Conservation (phyloP, 2,329 filamentous ascomycete species). For the Paradendryphiella salina region DNA sequence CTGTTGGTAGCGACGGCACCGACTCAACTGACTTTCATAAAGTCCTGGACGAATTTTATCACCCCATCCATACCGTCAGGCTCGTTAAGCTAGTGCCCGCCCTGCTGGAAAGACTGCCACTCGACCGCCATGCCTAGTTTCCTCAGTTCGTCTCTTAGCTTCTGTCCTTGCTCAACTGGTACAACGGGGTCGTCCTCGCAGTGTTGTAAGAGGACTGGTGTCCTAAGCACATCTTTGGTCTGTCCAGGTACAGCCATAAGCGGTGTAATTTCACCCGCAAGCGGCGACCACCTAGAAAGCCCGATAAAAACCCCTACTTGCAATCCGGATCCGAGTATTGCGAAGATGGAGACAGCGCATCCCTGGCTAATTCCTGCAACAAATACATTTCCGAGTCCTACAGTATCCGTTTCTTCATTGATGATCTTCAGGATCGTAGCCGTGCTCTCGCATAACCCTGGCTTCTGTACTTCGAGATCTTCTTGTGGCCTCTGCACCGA, state of each 20-base stretch:
- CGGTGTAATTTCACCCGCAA: conserved; percentile 6
- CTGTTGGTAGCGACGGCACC: no score
- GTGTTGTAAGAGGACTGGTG: conserved; percentile 55
- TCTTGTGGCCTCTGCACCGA: conserved; percentile 49
- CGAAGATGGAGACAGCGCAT: conserved; percentile 23
- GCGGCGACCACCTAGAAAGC: conserved; percentile 29
- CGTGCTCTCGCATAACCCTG: conserved; percentile 50
- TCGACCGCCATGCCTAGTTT: conserved; percentile 43
- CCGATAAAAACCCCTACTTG: conserved; percentile 25
- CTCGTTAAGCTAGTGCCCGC: conserved; percentile 55
- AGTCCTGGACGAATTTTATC: conserved; percentile 16
- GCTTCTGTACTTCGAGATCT: conserved; percentile 49
- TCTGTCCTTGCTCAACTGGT: conserved; percentile 40
- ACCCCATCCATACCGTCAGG: conserved; percentile 56
- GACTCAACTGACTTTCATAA: neutral
- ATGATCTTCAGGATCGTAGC: conserved; percentile 37
- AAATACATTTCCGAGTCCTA: conserved; percentile 15
- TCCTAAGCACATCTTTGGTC: neutral
- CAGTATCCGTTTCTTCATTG: conserved; percentile 15
- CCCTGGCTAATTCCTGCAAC: conserved; percentile 34
- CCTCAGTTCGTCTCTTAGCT: conserved; percentile 42
- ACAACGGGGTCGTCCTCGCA: conserved; percentile 49
- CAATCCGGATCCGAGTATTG: conserved; percentile 5
- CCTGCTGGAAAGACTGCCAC: conserved; percentile 47
- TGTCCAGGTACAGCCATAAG: neutral